phyloP scores from a whole-genome alignment of 2,329 filamentous ascomycete species.

The Monosporascus cannonballus region DNA sequence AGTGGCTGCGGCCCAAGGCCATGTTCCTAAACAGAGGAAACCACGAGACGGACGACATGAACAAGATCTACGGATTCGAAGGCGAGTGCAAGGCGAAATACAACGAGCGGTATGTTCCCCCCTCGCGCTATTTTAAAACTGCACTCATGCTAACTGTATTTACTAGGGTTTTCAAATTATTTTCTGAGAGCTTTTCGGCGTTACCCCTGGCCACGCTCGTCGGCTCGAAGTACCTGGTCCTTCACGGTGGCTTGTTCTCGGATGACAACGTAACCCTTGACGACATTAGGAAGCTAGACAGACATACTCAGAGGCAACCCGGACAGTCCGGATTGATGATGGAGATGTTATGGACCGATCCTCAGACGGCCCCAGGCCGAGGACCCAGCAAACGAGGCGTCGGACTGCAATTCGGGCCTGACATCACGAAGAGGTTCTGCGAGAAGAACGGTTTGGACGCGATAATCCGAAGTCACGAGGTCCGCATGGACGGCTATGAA shows the following conservation, averaged over 20 bases:
- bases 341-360: conserved; percentile 99
- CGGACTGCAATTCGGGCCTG: conserved; percentile 92
- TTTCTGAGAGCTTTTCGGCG: conserved; percentile 96
- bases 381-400: conserved; percentile 96
- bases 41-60: conserved; percentile 99
- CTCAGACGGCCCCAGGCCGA: conserved; percentile 76
- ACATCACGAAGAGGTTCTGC: conserved; percentile 94
- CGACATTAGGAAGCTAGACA: conserved; percentile 87
- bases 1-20: conserved; percentile 80
- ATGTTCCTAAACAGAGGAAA: conserved; percentile 98
- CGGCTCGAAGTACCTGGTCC: conserved; percentile 81
- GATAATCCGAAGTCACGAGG: conserved; percentile 94
- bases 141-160: conserved; percentile 12
- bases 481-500: conserved; percentile 98
- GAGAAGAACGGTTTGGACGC: conserved; percentile 92
- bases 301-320: conserved; percentile 86
- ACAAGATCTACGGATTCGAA: conserved; percentile 95
- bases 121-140: not conserved
- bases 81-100: conserved; percentile 98
- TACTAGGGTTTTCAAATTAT: conserved; percentile 79
- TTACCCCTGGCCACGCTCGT: conserved; percentile 88
- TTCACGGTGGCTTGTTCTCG: conserved; percentile 93
- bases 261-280: conserved; percentile 89
- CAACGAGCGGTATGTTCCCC: conserved; percentile 60
- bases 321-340: conserved; percentile 96